Evolutionary conservation across 768 basidiomycete genomes (phyloP).

Genomic region (Pilatotrama ljubarskyi): DNA sequence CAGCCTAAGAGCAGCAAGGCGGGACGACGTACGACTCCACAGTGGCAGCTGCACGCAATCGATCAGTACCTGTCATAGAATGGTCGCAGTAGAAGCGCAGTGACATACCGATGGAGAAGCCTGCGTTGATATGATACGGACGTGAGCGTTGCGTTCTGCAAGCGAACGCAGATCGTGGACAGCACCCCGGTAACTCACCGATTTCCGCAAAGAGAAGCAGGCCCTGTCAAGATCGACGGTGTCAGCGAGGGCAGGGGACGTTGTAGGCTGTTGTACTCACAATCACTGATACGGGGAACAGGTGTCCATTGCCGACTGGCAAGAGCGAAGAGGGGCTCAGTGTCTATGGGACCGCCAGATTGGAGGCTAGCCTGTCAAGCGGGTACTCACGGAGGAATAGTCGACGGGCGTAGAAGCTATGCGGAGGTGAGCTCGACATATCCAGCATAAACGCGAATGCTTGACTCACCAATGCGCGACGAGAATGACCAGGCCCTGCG

Average conservation of each 20-base stretch:
- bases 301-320: not conserved
- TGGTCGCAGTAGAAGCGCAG: not conserved
- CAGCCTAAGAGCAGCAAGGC: not conserved
- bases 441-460: too few species aligned
- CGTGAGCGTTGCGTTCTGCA: not conserved
- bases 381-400: slow-evolving; percentile 1
- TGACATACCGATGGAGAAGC: not conserved
- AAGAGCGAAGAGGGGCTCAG: not conserved
- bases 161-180: not conserved
- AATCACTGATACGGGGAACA: slow-evolving; percentile 2
- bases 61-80: not conserved
- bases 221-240: not conserved
- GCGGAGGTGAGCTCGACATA: not conserved
- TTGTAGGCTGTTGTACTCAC: not conserved
- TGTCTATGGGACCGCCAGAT: not conserved
- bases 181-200: not conserved
- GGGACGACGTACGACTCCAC: not conserved
- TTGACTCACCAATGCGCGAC: slow-evolving; percentile 3
- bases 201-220: not conserved
- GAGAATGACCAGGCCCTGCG: slow-evolving; percentile 5
- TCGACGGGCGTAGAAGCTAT: slow-evolving; percentile 7
- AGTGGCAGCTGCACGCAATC: not conserved
- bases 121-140: not conserved
- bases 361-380: not conserved
- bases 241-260: not conserved